Evolutionary conservation across 2,329 filamentous ascomycete species (phyloP).

Genomic region (Aureobasidium melanogenum): DNA sequence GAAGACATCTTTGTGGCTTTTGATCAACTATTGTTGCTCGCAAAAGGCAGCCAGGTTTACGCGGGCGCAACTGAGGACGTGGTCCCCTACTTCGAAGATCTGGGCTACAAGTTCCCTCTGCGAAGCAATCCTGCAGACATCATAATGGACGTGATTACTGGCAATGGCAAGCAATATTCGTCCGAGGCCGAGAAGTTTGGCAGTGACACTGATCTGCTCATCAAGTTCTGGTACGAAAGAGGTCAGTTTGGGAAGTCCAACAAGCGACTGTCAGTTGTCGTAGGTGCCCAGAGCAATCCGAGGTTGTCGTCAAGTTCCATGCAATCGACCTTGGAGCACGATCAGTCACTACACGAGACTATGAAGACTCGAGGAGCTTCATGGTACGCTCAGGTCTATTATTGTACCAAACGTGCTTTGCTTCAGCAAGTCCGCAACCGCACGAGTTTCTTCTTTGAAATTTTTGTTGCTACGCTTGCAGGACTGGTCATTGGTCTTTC

Average conservation of each 20-base stretch:
- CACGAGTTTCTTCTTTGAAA: slow-evolving; percentile 45
- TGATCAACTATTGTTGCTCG: slow-evolving; percentile 48
- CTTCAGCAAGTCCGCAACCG: slow-evolving; percentile 49
- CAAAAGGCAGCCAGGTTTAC: slow-evolving; percentile 48
- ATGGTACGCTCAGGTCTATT: slow-evolving; percentile 41
- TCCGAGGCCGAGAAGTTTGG: slow-evolving; percentile 21
- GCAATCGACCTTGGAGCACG: slow-evolving; percentile 31
- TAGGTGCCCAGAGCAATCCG: slow-evolving; percentile 17
- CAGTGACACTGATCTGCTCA: slow-evolving; percentile 42
- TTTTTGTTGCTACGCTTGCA: slow-evolving; percentile 43
- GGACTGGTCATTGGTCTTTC: slow-evolving; percentile 49
- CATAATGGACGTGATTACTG: slow-evolving; percentile 54
- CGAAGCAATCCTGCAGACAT: slow-evolving; percentile 49
- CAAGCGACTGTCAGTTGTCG: slow-evolving; percentile 16
- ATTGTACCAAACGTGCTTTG: slow-evolving; percentile 45
- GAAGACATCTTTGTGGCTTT: slow-evolving; percentile 51
- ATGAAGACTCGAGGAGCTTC: slow-evolving; percentile 44
- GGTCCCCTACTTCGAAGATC: slow-evolving; percentile 42
- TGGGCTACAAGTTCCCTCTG: slow-evolving; percentile 42
- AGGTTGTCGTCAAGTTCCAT: slow-evolving; percentile 22
- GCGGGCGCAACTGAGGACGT: slow-evolving; percentile 39
- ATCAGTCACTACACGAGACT: slow-evolving; percentile 34
- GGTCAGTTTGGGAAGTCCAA: slow-evolving; percentile 17
- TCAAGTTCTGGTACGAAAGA: slow-evolving; percentile 37
- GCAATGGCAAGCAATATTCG: slow-evolving; percentile 45